Evolutionary conservation across 2,329 filamentous ascomycete species (phyloP).

Genomic region (Penicillium glabrum): DNA sequence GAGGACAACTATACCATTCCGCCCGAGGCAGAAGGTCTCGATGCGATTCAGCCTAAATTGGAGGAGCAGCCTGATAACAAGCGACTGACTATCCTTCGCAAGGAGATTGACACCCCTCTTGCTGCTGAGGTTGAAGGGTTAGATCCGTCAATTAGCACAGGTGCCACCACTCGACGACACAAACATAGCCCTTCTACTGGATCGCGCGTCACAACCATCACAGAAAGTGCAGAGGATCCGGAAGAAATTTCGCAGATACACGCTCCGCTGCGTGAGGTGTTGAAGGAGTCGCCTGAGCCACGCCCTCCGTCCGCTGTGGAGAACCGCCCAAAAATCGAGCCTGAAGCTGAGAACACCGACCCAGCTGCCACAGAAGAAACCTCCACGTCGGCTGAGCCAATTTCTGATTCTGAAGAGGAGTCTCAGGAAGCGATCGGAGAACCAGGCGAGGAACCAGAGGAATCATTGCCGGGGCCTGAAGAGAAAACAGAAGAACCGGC

Average conservation of each 20-base stretch:
- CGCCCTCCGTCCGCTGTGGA: constrained; percentile 16
- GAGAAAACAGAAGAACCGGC: background rate
- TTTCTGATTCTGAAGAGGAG: background rate
- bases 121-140: constrained; percentile 20
- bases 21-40: constrained; percentile 83
- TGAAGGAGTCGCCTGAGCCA: constrained; percentile 13
- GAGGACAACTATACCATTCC: constrained; percentile 96
- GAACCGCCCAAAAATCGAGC: background rate
- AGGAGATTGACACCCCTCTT: constrained; percentile 28
- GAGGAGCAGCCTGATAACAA: constrained; percentile 28
- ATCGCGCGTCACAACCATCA: constrained; percentile 75
- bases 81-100: constrained; percentile 39
- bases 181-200: constrained; percentile 79
- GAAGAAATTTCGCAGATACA: constrained; percentile 23
- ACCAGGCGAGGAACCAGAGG: constrained; percentile 1
- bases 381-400: background rate
- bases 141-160: constrained; percentile 55
- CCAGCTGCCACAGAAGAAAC: background rate
- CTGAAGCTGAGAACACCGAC: background rate
- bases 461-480: background rate
- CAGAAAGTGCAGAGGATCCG: constrained; percentile 80
- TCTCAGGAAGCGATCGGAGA: constrained; percentile 4
- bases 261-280: constrained; percentile 13
- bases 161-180: constrained; percentile 77
- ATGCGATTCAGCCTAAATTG: constrained; percentile 42